Base-by-base conservation (phyloP, 2,329 filamentous ascomycete species). In the Dothideomycetes sp. region DNA sequence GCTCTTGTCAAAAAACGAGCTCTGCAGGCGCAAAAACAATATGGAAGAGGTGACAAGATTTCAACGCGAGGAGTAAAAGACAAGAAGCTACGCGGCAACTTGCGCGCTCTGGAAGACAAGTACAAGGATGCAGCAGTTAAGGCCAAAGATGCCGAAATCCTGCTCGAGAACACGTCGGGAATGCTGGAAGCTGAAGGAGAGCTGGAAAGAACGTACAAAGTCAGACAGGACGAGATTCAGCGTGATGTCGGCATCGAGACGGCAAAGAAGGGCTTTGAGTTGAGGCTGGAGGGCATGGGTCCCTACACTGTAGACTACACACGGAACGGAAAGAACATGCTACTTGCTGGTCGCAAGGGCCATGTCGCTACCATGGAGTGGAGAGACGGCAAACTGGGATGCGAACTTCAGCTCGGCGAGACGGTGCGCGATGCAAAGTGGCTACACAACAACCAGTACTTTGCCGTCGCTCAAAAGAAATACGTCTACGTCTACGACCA, bases 301-400 rank as follows among this genome's bases (percentile, higher is more conserved):
- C 91, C 91, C 1, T 98, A 98, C 55, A 69, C 80, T 1, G 82
- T 80, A 57, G 86, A 95, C 51, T 98, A 94, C 63, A 86, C 85
- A 33, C 74, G 86, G 31, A 96, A 94, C 56, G 91, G 91, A 33
- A 76, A 84, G 49, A 80, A 93, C 53, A 65, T 98, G 47, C 67
- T 98, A 40, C 70, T 98, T 23, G 87, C 82, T 10, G 88, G 91
- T 19, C 73, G 86, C 45, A 95, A 94, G 63, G 91, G 91, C 11
- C 91, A 98, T 76, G 71, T 98, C 49, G 89, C 91, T 43, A 89
- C 84, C 1, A 93, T 96, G 77, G 88, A 98, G 63, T 98, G 91
- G 89, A 73, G 89, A 48, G 82, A 83, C 51, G 89, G 88, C 29
- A 94, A 88, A 61, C 67, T 95, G 45, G 85, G 84, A 5, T 95